Conservation (phyloP, 129 eudicot genomes). For the Mikania micrantha region DNA sequence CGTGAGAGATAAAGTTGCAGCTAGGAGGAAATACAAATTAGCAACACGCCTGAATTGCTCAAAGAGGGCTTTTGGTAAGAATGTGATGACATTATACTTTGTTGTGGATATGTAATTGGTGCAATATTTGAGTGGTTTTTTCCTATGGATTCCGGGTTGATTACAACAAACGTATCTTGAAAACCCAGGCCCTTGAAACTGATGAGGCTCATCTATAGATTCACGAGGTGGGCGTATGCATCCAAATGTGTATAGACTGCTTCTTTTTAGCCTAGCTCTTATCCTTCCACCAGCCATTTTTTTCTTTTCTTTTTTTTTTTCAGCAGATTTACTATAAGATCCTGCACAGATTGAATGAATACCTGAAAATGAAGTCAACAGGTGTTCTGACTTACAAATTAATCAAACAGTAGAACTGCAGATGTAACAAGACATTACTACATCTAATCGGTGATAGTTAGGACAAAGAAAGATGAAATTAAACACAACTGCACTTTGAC, state of each 20-base stretch:
- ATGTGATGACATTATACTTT: slow-evolving; percentile 38
- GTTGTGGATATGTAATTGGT: slow-evolving; percentile 42
- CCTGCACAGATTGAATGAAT: slow-evolving; percentile 17
- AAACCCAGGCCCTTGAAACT: slow-evolving; percentile 37
- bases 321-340: too few relatives aligned
- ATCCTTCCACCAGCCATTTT: slow-evolving; percentile 38
- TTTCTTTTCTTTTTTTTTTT: too few relatives aligned
- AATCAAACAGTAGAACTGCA: slow-evolving; percentile 15
- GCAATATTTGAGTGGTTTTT: slow-evolving; percentile 29
- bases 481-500: not conserved
- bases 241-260: slow-evolving; percentile 44
- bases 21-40: too few relatives aligned
- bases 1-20: too few relatives aligned
- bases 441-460: too few relatives aligned
- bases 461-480: not conserved
- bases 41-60: too few relatives aligned
- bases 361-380: not conserved
- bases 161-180: slow-evolving; percentile 38
- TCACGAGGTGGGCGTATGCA: slow-evolving; percentile 33
- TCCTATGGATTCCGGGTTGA: slow-evolving; percentile 30
- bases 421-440: not conserved
- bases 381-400: slow-evolving; percentile 1
- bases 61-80: too few relatives aligned
- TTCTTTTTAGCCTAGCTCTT: slow-evolving; percentile 35
- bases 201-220: slow-evolving; percentile 25